These are phyloP conservation scores for Xylariaceae sp. DNA, from an alignment of 2,329 filamentous ascomycete genomes.

Conservation along the genomic window DNA sequence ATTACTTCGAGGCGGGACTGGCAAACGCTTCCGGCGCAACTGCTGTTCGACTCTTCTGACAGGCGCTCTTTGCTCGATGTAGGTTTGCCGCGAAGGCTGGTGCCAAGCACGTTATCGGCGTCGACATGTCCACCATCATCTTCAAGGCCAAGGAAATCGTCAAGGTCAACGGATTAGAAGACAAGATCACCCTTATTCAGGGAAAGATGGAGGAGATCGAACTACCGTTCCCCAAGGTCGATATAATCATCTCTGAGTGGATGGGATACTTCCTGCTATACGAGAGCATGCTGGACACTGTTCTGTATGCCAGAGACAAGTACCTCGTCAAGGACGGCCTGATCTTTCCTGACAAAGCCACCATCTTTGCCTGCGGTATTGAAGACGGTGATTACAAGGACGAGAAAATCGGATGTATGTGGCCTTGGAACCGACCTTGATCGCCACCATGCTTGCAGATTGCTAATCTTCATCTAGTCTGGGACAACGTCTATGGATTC, in stretches of 20 bases:
- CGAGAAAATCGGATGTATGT: conserved; percentile 97
- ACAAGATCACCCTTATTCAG: conserved; percentile 96
- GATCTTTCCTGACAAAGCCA: conserved; percentile 98
- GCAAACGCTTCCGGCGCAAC: too few relatives aligned
- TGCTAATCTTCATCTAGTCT: conserved; percentile 57
- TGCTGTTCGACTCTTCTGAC: conserved; percentile 13
- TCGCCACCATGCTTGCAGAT: not conserved
- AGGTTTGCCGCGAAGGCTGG: conserved; percentile 97
- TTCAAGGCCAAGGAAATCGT: conserved; percentile 97
- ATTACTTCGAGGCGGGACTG: too few relatives aligned
- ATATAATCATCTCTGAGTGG: conserved; percentile 99
- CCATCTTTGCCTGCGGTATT: conserved; percentile 92
- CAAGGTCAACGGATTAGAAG: conserved; percentile 79
- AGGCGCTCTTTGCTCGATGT: conserved; percentile 6
- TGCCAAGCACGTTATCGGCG: conserved; percentile 96
- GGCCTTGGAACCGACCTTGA: not conserved
- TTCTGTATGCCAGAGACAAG: conserved; percentile 89
- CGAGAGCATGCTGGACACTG: conserved; percentile 98
- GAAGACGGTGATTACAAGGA: conserved; percentile 99
- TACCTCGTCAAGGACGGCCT: conserved; percentile 82
- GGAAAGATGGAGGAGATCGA: conserved; percentile 99
- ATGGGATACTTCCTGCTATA: conserved; percentile 99
- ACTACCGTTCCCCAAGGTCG: conserved; percentile 89
- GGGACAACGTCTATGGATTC: conserved; percentile 99
- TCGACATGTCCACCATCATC: conserved; percentile 99